A percentile compares a stretch with the other conserved stretches of the same genome.
Conservation (phyloP, 108 stramenopile species). For the Schizochytrium sp. region DNA sequence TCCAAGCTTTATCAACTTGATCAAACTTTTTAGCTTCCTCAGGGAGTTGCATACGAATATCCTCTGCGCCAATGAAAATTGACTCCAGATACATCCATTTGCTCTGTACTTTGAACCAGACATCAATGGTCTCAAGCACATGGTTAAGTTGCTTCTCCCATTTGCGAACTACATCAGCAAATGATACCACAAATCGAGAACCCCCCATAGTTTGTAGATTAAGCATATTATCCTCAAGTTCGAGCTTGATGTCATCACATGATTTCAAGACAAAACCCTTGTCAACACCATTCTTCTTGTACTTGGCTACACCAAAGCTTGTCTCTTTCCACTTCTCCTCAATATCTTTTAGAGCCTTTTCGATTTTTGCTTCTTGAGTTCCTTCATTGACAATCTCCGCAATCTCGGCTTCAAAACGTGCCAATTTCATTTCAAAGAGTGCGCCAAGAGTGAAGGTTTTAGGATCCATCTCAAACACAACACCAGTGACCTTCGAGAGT, state of each 20-base stretch:
- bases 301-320: constrained; percentile 72
- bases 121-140: constrained; percentile 78
- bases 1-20: constrained; percentile 79
- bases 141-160: constrained; percentile 78
- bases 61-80: constrained; percentile 78
- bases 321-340: constrained; percentile 75
- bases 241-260: constrained; percentile 80
- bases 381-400: constrained; percentile 81
- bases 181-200: constrained; percentile 77
- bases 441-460: constrained; percentile 78
- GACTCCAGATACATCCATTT: constrained; percentile 83
- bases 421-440: constrained; percentile 81
- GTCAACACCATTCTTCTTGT: constrained; percentile 77
- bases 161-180: constrained; percentile 74
- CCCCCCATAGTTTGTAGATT: constrained; percentile 81
- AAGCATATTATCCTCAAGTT: constrained; percentile 81
- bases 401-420: constrained; percentile 70
- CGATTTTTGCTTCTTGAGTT: constrained; percentile 80
- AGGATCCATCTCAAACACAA: constrained; percentile 76
- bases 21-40: constrained; percentile 83
- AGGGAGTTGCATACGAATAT: constrained; percentile 77
- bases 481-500: constrained; percentile 79
- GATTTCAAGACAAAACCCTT: constrained; percentile 75
- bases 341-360: constrained; percentile 77
- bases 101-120: constrained; percentile 79